Conservation (phyloP, 306 rosid species). For the Lathyrus aphaca region DNA sequence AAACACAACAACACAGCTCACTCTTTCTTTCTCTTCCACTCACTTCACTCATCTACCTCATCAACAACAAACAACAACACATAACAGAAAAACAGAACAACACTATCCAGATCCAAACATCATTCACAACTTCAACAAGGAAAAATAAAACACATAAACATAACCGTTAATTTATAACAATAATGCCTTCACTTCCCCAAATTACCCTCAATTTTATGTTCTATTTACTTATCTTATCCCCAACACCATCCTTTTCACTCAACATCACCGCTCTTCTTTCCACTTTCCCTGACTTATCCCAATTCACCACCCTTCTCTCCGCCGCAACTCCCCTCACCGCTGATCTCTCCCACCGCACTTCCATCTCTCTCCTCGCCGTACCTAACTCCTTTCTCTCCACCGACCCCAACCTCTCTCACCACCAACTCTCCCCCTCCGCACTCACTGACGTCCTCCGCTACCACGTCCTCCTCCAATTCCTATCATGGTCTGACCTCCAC, state of each 20-base stretch:
- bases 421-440: slow-evolving; percentile 59
- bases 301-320: slow-evolving; percentile 65
- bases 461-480: slow-evolving; percentile 86
- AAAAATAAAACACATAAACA: not conserved
- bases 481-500: slow-evolving; percentile 72
- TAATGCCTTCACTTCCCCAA: slow-evolving; percentile 48
- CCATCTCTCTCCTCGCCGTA: slow-evolving; percentile 89
- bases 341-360: slow-evolving; percentile 70
- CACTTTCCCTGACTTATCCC: slow-evolving; percentile 71
- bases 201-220: slow-evolving; percentile 48
- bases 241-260: slow-evolving; percentile 43
- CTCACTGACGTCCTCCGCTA: slow-evolving; percentile 89
- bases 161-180: not conserved
- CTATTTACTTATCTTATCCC: slow-evolving; percentile 38
- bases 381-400: slow-evolving; percentile 65
- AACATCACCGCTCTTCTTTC: slow-evolving; percentile 85
- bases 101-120: not conserved
- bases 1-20: slow-evolving; percentile 1
- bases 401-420: slow-evolving; percentile 46
- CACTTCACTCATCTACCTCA: not conserved
- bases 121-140: not conserved
- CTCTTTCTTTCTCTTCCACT: slow-evolving; percentile 8
- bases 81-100: not conserved
- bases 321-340: slow-evolving; percentile 52
- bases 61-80: not conserved